phyloP scores from a whole-genome alignment of 148 eudicot species.

The Mesembryanthemum crystallinum region DNA sequence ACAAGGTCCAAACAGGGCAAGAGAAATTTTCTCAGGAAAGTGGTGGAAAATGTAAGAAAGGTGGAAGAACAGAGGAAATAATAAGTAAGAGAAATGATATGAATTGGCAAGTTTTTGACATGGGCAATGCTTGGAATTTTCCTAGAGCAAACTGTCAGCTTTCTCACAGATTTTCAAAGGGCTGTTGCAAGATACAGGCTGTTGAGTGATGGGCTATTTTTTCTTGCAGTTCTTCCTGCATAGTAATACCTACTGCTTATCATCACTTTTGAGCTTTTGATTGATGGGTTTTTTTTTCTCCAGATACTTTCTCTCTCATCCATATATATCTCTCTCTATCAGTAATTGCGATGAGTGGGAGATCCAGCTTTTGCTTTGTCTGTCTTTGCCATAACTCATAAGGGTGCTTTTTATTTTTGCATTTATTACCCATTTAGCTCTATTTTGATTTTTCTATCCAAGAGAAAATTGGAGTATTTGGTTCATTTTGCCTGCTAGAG shows the following conservation, averaged over 20 bases:
- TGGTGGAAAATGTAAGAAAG: neutral
- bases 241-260: neutral
- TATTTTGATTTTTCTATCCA: too few relatives aligned
- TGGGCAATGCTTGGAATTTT: constrained; percentile 59
- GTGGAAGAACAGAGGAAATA: constrained; percentile 27
- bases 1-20: neutral
- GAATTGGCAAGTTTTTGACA: constrained; percentile 33
- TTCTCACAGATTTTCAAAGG: constrained; percentile 10
- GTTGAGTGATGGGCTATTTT: constrained; percentile 24
- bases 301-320: neutral
- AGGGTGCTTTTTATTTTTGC: neutral
- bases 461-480: neutral
- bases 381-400: neutral
- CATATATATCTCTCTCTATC: constrained; percentile 11
- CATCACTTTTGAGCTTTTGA: neutral
- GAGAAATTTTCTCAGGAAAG: constrained; percentile 1
- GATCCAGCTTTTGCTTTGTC: constrained; percentile 29
- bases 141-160: constrained; percentile 35
- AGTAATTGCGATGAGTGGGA: constrained; percentile 24
- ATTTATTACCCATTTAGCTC: constrained; percentile 4
- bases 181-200: constrained; percentile 20
- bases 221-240: neutral
- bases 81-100: constrained; percentile 20
- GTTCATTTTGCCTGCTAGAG: neutral
- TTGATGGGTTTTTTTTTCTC: neutral